Evolutionary conservation across 345 rosid species (phyloP).

Genomic region (Lepidium didymum): DNA sequence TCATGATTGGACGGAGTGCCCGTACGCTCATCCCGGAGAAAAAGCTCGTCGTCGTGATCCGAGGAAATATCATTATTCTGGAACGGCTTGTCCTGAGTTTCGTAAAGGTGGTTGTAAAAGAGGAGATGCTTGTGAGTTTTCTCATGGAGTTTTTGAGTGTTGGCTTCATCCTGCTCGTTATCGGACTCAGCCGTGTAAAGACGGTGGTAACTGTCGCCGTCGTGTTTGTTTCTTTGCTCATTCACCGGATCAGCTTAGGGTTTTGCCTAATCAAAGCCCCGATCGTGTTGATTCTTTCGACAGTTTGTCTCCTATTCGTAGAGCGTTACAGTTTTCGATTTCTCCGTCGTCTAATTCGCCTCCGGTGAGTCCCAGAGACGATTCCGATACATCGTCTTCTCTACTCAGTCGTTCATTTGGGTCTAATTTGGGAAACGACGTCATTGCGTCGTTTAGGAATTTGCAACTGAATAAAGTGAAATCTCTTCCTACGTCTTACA

Average conservation of each 20-base stretch:
- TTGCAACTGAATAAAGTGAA: slow-evolving; percentile 59
- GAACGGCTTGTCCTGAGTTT: slow-evolving; percentile 79
- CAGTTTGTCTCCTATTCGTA: slow-evolving; percentile 32
- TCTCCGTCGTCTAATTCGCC: slow-evolving; percentile 59
- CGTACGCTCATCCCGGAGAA: slow-evolving; percentile 95
- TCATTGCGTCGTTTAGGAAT: slow-evolving; percentile 56
- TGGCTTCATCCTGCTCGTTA: slow-evolving; percentile 96
- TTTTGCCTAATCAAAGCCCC: slow-evolving; percentile 52
- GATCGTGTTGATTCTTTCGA: slow-evolving; percentile 47
- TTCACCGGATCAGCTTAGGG: slow-evolving; percentile 78
- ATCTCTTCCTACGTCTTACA: slow-evolving; percentile 49
- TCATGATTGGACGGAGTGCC: slow-evolving; percentile 99
- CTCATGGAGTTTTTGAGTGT: slow-evolving; percentile 98
- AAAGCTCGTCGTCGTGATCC: slow-evolving; percentile 92
- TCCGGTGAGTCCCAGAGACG: slow-evolving; percentile 45
- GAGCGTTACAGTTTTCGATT: slow-evolving; percentile 38
- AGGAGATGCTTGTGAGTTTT: slow-evolving; percentile 82
- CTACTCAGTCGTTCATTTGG: slow-evolving; percentile 56
- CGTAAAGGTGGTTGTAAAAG: slow-evolving; percentile 65
- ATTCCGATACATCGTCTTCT: slow-evolving; percentile 42
- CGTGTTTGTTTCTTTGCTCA: slow-evolving; percentile 95
- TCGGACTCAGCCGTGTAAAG: slow-evolving; percentile 91
- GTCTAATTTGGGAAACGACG: slow-evolving; percentile 28
- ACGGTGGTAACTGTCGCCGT: slow-evolving; percentile 62
- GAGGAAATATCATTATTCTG: slow-evolving; percentile 67